These are phyloP conservation scores for Linum lewisii DNA, from an alignment of 345 rosid species.

Conservation along the genomic window DNA sequence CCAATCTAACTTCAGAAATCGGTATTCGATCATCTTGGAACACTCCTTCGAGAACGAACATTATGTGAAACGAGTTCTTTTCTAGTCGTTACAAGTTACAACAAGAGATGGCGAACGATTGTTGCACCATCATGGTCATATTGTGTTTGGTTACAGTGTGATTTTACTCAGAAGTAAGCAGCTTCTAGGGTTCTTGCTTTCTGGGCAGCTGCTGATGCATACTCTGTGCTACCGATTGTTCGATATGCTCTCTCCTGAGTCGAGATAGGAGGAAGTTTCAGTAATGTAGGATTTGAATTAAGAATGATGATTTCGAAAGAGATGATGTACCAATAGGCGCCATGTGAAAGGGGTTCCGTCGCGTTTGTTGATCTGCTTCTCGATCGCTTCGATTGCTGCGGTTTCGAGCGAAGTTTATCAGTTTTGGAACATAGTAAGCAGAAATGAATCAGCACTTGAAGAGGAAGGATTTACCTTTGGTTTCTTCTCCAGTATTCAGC, in stretches of 20 bases:
- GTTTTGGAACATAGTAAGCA: conserved; percentile 1
- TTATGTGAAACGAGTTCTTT: too few species aligned
- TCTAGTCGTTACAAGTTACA: too few species aligned
- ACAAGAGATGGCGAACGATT: not conserved
- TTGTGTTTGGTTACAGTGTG: not conserved
- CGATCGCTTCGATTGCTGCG: conserved; percentile 52
- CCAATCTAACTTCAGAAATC: too few species aligned
- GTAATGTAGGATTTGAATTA: not conserved
- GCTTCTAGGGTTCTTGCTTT: conserved; percentile 53
- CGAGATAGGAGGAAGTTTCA: not conserved
- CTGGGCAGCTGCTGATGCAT: conserved; percentile 30
- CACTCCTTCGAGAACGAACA: too few species aligned
- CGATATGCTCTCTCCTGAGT: conserved; percentile 59
- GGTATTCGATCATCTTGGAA: too few species aligned
- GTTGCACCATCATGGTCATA: not conserved
- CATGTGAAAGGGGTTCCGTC: conserved; percentile 71
- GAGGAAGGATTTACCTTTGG: conserved; percentile 35
- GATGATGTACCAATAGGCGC: conserved; percentile 60
- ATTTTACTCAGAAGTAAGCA: conserved; percentile 34
- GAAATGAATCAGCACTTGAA: not conserved
- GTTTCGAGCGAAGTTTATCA: not conserved
- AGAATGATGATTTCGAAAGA: not conserved
- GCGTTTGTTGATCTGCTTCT: conserved; percentile 43
- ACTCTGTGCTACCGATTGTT: conserved; percentile 36
- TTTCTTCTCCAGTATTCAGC: conserved; percentile 48